phyloP scores from a whole-genome alignment of 305 asterid genomes.

The Fraxinus greggii region DNA sequence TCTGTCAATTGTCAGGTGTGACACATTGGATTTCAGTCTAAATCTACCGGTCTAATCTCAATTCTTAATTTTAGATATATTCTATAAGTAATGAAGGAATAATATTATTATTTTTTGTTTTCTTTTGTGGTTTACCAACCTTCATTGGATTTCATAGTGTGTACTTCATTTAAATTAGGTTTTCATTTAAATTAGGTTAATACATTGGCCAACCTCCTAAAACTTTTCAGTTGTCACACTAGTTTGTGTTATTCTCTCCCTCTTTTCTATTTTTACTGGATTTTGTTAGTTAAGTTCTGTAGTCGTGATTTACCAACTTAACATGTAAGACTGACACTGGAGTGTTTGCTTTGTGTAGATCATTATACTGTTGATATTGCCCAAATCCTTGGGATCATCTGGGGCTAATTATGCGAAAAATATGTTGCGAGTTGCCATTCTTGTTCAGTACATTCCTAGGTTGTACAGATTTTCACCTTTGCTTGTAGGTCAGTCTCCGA shows the following conservation, averaged over 20 bases:
- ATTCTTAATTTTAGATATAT: neutral
- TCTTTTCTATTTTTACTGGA: neutral
- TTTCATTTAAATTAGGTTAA: neutral
- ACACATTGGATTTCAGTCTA: neutral
- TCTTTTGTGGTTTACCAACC: neutral
- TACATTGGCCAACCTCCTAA: neutral
- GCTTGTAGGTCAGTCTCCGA: constrained; percentile 68
- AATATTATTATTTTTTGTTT: neutral
- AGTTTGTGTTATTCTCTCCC: neutral
- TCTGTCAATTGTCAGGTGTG: neutral
- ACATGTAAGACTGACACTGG: constrained; percentile 8
- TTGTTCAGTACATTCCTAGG: constrained; percentile 71
- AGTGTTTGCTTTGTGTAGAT: constrained; percentile 41
- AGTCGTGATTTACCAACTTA: neutral
- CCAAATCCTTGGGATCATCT: constrained; percentile 42
- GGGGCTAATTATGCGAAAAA: constrained; percentile 70
- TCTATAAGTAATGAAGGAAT: neutral
- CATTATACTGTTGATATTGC: constrained; percentile 55
- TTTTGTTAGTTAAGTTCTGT: neutral
- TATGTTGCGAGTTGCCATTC: constrained; percentile 61
- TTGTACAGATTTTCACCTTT: constrained; percentile 67
- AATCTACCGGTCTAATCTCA: neutral
- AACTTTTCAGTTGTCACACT: neutral
- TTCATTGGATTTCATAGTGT: neutral
- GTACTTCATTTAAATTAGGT: neutral